Percentiles rank a stretch among this genome's conserved stretches.
These are phyloP conservation scores for Pneumocystis sp. DNA, from an alignment of 1,139 yeast genomes.

Conservation along the genomic window DNA sequence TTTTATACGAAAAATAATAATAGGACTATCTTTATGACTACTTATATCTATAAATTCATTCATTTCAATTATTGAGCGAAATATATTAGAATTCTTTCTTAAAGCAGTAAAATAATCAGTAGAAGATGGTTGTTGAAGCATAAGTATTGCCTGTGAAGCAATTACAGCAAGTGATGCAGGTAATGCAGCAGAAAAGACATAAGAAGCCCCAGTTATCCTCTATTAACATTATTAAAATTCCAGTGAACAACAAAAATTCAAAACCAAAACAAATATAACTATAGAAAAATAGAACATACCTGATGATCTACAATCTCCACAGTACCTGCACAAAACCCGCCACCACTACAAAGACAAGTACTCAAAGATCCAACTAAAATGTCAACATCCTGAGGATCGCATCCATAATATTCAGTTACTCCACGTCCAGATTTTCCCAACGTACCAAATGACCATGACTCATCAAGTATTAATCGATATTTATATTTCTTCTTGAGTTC, in stretches of 20 bases:
- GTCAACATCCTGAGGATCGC: conserved; percentile 54
- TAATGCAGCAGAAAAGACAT: conserved; percentile 85
- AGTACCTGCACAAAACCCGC: conserved; percentile 89
- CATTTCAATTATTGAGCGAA: conserved; percentile 27
- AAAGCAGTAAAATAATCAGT: conserved; percentile 21
- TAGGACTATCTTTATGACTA: conserved; percentile 50
- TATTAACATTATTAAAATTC: neutral
- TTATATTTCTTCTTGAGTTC: conserved; percentile 68
- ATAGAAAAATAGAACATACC: neutral
- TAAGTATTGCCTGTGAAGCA: conserved; percentile 44
- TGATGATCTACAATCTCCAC: conserved; percentile 80
- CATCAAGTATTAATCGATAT: conserved; percentile 76
- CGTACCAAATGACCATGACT: conserved; percentile 71
- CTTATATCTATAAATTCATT: conserved; percentile 31
- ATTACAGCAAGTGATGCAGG: conserved; percentile 82
- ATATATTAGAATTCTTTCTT: conserved; percentile 25
- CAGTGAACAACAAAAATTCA: neutral
- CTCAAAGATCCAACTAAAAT: conserved; percentile 83
- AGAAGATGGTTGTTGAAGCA: conserved; percentile 22
- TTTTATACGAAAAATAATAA: conserved; percentile 38
- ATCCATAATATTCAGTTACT: conserved; percentile 49
- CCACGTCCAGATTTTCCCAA: conserved; percentile 82
- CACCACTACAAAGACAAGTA: conserved; percentile 69
- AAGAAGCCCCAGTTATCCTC: conserved; percentile 75
- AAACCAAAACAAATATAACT: neutral